These are phyloP conservation scores for Myxozyma neotropica DNA, from an alignment of 805 yeast species.

Conservation along the genomic window DNA sequence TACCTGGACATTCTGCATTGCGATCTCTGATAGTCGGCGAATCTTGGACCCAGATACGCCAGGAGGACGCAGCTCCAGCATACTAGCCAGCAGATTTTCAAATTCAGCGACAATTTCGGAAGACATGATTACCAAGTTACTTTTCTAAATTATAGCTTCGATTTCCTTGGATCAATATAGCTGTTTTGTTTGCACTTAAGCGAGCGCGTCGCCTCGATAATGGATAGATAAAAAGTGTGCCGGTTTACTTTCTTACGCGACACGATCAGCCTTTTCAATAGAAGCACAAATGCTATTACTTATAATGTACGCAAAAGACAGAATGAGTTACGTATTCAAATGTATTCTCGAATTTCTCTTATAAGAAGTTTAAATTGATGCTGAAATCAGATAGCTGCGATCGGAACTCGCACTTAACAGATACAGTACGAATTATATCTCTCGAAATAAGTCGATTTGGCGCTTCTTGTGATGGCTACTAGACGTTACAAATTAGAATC, in stretches of 20 bases:
- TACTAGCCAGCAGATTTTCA: conserved; percentile 32
- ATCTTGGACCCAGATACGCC: conserved; percentile 97
- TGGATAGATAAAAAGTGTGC: conserved; percentile 2
- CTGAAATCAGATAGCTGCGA: background rate
- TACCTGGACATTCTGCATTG: conserved; percentile 63
- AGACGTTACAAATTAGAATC: conserved; percentile 7
- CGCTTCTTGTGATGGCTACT: background rate
- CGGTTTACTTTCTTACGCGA: conserved; percentile 17
- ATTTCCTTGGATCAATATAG: background rate
- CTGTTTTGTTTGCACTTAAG: background rate
- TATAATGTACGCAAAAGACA: conserved; percentile 6
- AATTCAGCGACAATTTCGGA: conserved; percentile 32
- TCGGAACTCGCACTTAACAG: background rate
- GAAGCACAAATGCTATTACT: conserved; percentile 5
- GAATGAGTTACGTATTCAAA: conserved; percentile 8
- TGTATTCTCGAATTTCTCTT: conserved; percentile 1
- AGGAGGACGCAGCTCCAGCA: conserved; percentile 53
- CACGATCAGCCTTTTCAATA: background rate
- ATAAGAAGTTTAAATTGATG: background rate
- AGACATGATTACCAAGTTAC: conserved; percentile 7
- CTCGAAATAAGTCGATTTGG: background rate
- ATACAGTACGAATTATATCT: background rate
- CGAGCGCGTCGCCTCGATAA: background rate
- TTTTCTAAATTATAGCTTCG: background rate
- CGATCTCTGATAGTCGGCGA: conserved; percentile 77